Evolutionary conservation across 2,329 filamentous ascomycete genomes (phyloP).

Genomic region (Fusarium coicis): DNA sequence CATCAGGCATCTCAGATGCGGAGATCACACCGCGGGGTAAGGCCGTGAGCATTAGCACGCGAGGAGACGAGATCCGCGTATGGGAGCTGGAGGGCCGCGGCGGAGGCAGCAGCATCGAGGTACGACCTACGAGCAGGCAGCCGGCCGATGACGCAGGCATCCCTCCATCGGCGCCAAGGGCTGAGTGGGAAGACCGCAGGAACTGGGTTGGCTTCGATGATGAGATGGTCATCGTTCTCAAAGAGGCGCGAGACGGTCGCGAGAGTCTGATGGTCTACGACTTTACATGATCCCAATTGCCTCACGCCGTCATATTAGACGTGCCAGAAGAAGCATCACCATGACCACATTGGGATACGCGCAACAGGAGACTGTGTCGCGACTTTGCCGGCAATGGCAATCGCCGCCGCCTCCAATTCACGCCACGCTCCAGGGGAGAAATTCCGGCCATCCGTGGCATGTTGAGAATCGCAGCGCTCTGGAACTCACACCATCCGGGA

Average conservation of each 20-base stretch:
- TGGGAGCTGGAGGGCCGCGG: slow-evolving; percentile 87
- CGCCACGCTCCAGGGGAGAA: slow-evolving; percentile 29
- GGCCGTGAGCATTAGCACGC: slow-evolving; percentile 86
- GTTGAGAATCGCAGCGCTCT: slow-evolving; percentile 3
- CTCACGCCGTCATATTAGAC: neutral
- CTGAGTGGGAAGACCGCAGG: slow-evolving; percentile 57
- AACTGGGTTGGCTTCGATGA: slow-evolving; percentile 90
- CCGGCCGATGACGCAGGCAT: slow-evolving; percentile 38
- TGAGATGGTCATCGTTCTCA: slow-evolving; percentile 88
- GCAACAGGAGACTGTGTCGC: neutral
- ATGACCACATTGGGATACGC: neutral
- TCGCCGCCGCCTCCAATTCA: slow-evolving; percentile 21
- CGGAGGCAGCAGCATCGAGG: slow-evolving; percentile 63
- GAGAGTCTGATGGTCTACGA: slow-evolving; percentile 87
- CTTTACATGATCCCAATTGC: slow-evolving; percentile 68
- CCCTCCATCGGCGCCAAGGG: slow-evolving; percentile 11
- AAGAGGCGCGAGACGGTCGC: slow-evolving; percentile 73
- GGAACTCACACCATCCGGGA: slow-evolving; percentile 14
- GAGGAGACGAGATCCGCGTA: slow-evolving; percentile 82
- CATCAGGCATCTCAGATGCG: slow-evolving; percentile 86
- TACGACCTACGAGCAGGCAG: slow-evolving; percentile 54
- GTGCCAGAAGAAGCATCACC: slow-evolving; percentile 1
- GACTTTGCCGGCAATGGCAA: slow-evolving; percentile 24
- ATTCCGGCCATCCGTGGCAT: slow-evolving; percentile 17
- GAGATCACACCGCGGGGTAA: slow-evolving; percentile 87